Evolutionary conservation across 768 basidiomycete genomes (phyloP).

Genomic region (Rhizopogon roseolus): DNA sequence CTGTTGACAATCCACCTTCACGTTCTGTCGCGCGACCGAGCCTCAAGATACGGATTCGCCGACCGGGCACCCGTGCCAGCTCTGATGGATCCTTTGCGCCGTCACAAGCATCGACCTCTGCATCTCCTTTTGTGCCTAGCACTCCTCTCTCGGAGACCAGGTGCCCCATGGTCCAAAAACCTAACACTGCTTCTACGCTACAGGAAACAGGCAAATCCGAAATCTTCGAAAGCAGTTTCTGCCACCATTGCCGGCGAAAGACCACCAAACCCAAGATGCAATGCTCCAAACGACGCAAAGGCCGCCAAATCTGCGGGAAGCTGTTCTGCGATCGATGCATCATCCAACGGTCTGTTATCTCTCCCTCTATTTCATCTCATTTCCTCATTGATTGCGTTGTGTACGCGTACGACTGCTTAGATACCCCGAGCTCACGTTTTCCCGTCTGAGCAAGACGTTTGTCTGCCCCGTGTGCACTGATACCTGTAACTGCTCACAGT

Average conservation of each 20-base stretch:
- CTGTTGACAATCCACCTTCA: background rate
- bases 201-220: background rate
- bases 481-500: slow-evolving; percentile 46
- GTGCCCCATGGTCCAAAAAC: background rate
- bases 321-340: slow-evolving; percentile 33
- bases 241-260: slow-evolving; percentile 30
- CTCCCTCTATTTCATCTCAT: background rate
- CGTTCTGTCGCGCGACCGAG: no score
- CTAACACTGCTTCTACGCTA: no score
- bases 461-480: slow-evolving; percentile 41
- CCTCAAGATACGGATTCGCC: slow-evolving; percentile 10
- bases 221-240: slow-evolving; percentile 13
- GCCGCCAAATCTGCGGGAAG: slow-evolving; percentile 20
- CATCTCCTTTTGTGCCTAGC: slow-evolving; percentile 4
- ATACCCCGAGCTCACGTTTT: slow-evolving; percentile 35
- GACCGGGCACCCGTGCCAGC: background rate
- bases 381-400: slow-evolving; percentile 4
- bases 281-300: slow-evolving; percentile 19
- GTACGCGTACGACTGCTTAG: slow-evolving; percentile 13
- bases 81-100: slow-evolving; percentile 9
- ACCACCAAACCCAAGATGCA: slow-evolving; percentile 28
- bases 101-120: background rate
- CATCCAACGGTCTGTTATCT: slow-evolving; percentile 22
- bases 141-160: slow-evolving; percentile 1
- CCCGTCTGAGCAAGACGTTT: slow-evolving; percentile 23